A percentile compares a stretch with the other conserved stretches of the same genome.
Evolutionary conservation across 2,329 filamentous ascomycete species (phyloP).

Genomic region (Sporothrix sp.): DNA sequence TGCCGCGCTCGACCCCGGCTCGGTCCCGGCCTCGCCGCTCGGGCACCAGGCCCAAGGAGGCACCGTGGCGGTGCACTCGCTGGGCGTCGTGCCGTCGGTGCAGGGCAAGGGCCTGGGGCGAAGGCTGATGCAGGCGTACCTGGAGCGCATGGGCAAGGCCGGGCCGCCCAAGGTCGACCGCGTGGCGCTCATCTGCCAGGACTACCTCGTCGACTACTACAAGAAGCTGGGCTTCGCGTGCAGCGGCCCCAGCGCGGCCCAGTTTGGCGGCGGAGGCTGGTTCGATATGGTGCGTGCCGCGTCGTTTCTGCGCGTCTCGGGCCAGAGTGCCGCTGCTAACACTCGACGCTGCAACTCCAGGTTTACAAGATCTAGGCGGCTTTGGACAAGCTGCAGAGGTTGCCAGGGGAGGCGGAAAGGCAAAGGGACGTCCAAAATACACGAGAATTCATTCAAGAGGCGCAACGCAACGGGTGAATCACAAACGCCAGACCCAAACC

Average conservation of each 20-base stretch:
- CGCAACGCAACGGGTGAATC: neutral
- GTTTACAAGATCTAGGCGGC: neutral
- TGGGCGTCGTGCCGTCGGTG: constrained; percentile 67
- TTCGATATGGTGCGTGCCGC: constrained; percentile 56
- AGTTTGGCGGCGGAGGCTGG: constrained; percentile 74
- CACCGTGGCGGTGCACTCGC: constrained; percentile 72
- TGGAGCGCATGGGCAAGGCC: constrained; percentile 61
- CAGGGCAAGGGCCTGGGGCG: constrained; percentile 66
- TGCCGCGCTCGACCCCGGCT: constrained; percentile 24
- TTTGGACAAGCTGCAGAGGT: no score
- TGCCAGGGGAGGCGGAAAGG: no score
- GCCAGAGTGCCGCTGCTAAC: neutral
- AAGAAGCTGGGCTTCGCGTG: constrained; percentile 63
- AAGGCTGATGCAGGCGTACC: constrained; percentile 64
- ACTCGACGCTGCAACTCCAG: neutral
- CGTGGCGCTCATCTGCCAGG: constrained; percentile 67
- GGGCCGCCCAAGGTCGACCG: constrained; percentile 33
- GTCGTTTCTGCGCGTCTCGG: no score
- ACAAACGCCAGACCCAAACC: neutral
- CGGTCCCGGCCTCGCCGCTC: constrained; percentile 35
- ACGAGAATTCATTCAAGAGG: neutral
- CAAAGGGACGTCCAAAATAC: neutral
- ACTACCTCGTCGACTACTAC: constrained; percentile 66
- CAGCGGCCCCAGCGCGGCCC: constrained; percentile 56
- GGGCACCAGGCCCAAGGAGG: constrained; percentile 66